phyloP scores from a whole-genome alignment of 768 basidiomycete genomes.

The Trametes punicea region DNA sequence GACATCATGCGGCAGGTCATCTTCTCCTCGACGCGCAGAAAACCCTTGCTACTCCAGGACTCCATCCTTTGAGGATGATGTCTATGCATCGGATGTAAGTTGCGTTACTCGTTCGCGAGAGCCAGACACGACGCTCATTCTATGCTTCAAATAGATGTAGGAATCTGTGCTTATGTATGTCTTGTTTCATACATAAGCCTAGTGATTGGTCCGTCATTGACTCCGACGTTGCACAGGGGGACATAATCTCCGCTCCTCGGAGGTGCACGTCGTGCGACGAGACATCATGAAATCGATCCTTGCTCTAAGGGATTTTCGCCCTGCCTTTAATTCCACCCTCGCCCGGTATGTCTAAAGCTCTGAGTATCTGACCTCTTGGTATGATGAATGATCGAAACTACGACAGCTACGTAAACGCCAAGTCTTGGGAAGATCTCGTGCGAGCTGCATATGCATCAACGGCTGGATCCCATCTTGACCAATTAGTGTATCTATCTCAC shows the following conservation, averaged over 20 bases:
- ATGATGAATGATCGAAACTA: too few relatives aligned
- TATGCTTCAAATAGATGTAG: conserved; percentile 37
- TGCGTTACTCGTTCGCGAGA: too few relatives aligned
- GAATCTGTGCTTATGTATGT: conserved; percentile 46
- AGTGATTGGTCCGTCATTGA: too few relatives aligned
- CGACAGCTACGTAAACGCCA: not conserved
- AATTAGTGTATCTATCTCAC: not conserved
- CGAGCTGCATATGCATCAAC: not conserved
- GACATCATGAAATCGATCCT: conserved; percentile 1
- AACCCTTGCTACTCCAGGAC: too few relatives aligned
- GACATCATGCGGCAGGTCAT: too few relatives aligned
- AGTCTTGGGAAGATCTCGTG: not conserved
- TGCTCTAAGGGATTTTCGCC: not conserved
- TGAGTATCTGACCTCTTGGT: too few relatives aligned
- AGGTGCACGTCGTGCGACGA: not conserved
- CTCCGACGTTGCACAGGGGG: too few relatives aligned
- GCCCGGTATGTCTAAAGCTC: conserved; percentile 6
- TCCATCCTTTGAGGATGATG: too few relatives aligned
- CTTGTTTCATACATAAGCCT: too few relatives aligned
- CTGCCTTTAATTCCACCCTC: not conserved
- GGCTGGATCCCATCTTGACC: not conserved
- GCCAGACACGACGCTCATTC: too few relatives aligned
- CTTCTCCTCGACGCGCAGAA: too few relatives aligned
- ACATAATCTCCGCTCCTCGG: not conserved
- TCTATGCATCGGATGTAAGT: conserved; percentile 51